These are phyloP conservation scores for Xerocomus amazonicus DNA, from an alignment of 1,284 basidiomycete genomes.

Conservation along the genomic window DNA sequence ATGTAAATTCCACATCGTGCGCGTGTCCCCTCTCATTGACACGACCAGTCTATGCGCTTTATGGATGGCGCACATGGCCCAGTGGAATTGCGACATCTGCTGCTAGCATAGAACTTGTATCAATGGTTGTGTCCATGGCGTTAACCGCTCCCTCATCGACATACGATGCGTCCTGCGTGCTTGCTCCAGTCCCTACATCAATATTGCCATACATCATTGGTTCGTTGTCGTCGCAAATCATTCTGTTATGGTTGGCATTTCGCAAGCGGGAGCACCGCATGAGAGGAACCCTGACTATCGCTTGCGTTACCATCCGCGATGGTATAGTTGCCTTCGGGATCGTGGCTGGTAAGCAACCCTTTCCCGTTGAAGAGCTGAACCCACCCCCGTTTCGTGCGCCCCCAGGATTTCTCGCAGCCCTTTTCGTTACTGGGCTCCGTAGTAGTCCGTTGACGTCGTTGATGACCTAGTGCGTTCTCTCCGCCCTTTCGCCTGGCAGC, in stretches of 20 bases:
- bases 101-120: constrained; percentile 9
- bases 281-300: constrained; percentile 3
- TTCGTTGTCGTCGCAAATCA: constrained; percentile 13
- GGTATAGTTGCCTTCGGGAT: constrained; percentile 17
- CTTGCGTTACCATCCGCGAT: constrained; percentile 27
- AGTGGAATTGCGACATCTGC: constrained; percentile 4
- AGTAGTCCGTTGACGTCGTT: constrained; percentile 8
- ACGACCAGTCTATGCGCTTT: constrained; percentile 19
- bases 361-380: neutral
- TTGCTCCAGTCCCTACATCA: constrained; percentile 7
- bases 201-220: constrained; percentile 12
- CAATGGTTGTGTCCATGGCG: neutral
- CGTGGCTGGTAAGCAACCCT: constrained; percentile 13
- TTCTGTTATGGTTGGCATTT: constrained; percentile 19
- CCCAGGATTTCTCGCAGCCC: constrained; percentile 9
- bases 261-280: constrained; percentile 11
- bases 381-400: neutral
- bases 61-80: constrained; percentile 4
- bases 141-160: constrained; percentile 2
- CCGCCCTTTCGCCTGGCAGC: neutral
- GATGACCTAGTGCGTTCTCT: constrained; percentile 13
- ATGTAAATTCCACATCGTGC: neutral
- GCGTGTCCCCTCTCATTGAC: neutral
- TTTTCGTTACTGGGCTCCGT: constrained; percentile 3
- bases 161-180: constrained; percentile 15